Evolutionary conservation across 2,329 filamentous ascomycete genomes (phyloP).

Genomic region (Aureobasidium sp.): DNA sequence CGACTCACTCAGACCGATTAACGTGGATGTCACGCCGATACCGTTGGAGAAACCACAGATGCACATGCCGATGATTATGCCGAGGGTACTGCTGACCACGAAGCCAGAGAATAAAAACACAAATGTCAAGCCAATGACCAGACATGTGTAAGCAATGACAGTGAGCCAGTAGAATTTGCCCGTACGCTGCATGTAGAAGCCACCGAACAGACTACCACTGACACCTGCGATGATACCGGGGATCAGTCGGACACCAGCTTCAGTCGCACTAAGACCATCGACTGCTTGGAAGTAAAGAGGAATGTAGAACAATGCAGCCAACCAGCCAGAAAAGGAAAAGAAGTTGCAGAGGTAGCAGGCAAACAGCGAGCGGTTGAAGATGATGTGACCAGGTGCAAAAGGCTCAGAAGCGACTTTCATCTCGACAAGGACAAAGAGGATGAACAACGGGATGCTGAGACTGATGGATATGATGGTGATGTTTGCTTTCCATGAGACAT

Average conservation of each 20-base stretch:
- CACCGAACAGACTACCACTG: constrained; percentile 56
- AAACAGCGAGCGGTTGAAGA: constrained; percentile 60
- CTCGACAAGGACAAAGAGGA: constrained; percentile 63
- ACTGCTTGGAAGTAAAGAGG: constrained; percentile 73
- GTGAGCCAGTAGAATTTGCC: constrained; percentile 68
- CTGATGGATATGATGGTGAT: constrained; percentile 53
- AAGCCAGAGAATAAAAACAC: constrained; percentile 53
- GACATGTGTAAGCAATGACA: constrained; percentile 46
- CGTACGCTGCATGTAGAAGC: constrained; percentile 61
- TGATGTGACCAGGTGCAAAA: constrained; percentile 67
- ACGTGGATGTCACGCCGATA: constrained; percentile 61
- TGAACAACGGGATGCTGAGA: constrained; percentile 53
- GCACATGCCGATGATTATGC: constrained; percentile 52
- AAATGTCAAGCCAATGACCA: constrained; percentile 49
- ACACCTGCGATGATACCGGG: constrained; percentile 59
- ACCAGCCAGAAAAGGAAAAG: constrained; percentile 57
- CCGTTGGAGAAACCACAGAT: constrained; percentile 49
- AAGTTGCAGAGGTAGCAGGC: constrained; percentile 67
- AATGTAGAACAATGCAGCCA: constrained; percentile 62
- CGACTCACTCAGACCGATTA: constrained; percentile 53
- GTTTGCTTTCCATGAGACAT: constrained; percentile 58
- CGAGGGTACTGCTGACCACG: constrained; percentile 41
- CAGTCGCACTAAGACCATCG: constrained; percentile 55
- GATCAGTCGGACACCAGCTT: constrained; percentile 58
- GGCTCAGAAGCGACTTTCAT: constrained; percentile 60